A percentile compares a stretch with the other conserved stretches of the same genome.
phyloP scores from a whole-genome alignment of 1,139 yeast species.

The Diutina sp. region DNA sequence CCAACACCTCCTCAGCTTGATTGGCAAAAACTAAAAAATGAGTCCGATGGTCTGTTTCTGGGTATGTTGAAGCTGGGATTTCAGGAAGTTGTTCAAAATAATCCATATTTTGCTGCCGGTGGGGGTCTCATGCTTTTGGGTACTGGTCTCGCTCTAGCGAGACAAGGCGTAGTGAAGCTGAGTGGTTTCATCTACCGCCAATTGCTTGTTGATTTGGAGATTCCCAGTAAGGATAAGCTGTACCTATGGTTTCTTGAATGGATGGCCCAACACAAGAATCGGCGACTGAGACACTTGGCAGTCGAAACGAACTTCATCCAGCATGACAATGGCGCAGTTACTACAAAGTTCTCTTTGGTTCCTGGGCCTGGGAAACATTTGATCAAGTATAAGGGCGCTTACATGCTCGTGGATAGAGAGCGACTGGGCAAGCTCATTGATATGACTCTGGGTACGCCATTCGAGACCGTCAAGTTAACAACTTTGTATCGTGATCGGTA shows the following conservation, averaged over 20 bases:
- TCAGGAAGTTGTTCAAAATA: conserved; percentile 47
- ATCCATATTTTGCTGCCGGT: conserved; percentile 95
- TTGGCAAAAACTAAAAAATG: conserved; percentile 21
- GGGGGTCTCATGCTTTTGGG: conserved; percentile 95
- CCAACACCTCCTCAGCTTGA: conserved; percentile 11
- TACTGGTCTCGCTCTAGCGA: conserved; percentile 66
- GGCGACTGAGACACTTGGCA: conserved; percentile 73
- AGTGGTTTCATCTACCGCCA: conserved; percentile 68
- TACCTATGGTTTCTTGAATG: conserved; percentile 92
- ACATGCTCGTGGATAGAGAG: conserved; percentile 79
- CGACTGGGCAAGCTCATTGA: conserved; percentile 83
- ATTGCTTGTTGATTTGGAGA: conserved; percentile 81
- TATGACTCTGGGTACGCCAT: conserved; percentile 84
- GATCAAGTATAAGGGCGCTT: conserved; percentile 76
- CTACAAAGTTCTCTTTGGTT: conserved; percentile 81
- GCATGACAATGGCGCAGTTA: conserved; percentile 86
- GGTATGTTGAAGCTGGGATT: conserved; percentile 28
- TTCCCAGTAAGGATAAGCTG: conserved; percentile 87
- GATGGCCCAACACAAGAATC: conserved; percentile 76
- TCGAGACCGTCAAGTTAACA: conserved; percentile 87
- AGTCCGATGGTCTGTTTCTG: conserved; percentile 25
- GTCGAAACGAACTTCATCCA: conserved; percentile 82
- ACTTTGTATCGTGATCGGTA: conserved; percentile 75
- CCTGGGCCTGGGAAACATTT: conserved; percentile 97
- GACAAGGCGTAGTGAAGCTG: conserved; percentile 54